phyloP scores from a whole-genome alignment of 768 basidiomycete genomes.

The Leccinum sublutescens region DNA sequence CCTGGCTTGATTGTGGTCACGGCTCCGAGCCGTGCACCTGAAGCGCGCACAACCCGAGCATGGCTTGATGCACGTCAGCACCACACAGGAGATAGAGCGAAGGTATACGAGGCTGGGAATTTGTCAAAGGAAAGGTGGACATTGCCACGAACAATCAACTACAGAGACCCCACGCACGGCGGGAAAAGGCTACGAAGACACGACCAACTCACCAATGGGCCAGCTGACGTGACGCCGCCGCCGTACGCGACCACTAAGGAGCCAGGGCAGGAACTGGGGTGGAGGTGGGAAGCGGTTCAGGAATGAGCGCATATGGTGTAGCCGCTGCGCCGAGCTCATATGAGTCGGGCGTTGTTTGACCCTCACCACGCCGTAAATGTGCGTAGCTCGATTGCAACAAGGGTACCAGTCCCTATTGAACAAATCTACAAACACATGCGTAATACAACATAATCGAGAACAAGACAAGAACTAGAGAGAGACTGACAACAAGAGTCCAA shows the following conservation, averaged over 20 bases:
- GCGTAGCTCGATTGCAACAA: constrained; percentile 1
- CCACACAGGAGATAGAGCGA: not conserved
- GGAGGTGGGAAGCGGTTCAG: constrained; percentile 11
- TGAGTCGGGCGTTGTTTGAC: not conserved
- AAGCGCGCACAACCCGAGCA: not conserved
- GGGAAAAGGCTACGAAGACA: constrained; percentile 3
- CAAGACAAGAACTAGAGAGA: constrained; percentile 6
- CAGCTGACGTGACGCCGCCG: constrained; percentile 2
- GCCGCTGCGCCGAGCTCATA: no score
- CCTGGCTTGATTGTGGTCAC: constrained; percentile 9
- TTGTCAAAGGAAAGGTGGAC: not conserved
- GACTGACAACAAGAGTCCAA: constrained; percentile 16
- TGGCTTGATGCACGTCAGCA: constrained; percentile 7
- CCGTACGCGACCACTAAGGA: constrained; percentile 7
- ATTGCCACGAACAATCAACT: constrained; percentile 3
- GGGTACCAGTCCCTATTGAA: constrained; percentile 27
- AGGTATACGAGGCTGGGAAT: not conserved
- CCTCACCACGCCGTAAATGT: not conserved
- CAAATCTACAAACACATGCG: constrained; percentile 15
- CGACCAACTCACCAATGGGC: constrained; percentile 19
- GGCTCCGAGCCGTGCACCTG: not conserved
- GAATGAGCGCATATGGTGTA: constrained; percentile 5
- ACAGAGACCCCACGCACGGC: not conserved
- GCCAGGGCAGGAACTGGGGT: constrained; percentile 16
- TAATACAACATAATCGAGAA: constrained; percentile 7